phyloP scores from a whole-genome alignment of 352 stramenopile species.

The Pythium sukuiense region DNA sequence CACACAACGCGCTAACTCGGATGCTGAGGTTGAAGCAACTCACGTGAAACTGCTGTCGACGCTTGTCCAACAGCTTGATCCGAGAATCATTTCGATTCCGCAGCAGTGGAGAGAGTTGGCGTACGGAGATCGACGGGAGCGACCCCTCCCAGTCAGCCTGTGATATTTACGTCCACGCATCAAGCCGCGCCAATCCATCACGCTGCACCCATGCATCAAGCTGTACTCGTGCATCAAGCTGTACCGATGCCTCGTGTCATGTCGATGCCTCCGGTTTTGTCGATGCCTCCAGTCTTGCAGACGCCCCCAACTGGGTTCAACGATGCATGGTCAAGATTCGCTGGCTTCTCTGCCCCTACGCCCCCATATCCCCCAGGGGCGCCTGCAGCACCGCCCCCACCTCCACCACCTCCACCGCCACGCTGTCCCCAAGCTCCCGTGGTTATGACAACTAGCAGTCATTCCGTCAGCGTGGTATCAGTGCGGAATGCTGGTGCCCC shows the following conservation, averaged over 20 bases:
- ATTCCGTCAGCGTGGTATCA: background rate
- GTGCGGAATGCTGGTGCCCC: background rate
- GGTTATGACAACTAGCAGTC: background rate
- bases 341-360: background rate
- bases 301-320: no score
- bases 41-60: background rate
- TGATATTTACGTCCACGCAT: no score
- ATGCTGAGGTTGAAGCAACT: background rate
- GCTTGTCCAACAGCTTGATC: background rate
- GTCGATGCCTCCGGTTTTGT: background rate
- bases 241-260: background rate
- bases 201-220: background rate
- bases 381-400: background rate
- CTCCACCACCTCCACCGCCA: no score
- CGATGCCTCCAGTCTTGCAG: background rate
- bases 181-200: no score
- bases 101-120: conserved; percentile 2
- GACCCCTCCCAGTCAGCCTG: background rate
- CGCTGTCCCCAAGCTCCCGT: no score
- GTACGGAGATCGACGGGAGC: background rate
- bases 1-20: background rate
- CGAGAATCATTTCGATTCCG: background rate
- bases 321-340: background rate
- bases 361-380: background rate
- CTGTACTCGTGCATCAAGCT: background rate